Conservation (phyloP, 768 basidiomycete species). For the Kwoniella dejecticola region DNA sequence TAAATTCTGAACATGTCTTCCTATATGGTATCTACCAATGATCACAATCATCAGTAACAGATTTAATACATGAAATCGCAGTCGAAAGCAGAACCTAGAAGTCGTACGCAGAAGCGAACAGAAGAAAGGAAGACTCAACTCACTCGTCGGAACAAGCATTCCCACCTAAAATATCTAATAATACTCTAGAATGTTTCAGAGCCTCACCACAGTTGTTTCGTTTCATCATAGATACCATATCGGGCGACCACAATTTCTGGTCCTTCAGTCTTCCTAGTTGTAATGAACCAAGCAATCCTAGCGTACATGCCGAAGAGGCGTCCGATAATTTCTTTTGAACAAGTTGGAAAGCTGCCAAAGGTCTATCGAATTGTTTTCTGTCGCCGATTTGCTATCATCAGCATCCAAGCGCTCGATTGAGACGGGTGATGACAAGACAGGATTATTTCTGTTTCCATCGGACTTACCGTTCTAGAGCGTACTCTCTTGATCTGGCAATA, state of each 20-base stretch:
- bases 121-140: slow-evolving; percentile 46
- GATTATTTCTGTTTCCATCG: background rate
- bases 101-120: background rate
- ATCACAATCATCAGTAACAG: background rate
- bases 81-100: background rate
- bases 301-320: slow-evolving; percentile 79
- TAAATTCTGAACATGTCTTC: slow-evolving; percentile 89
- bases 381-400: background rate
- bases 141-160: slow-evolving; percentile 93
- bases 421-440: background rate
- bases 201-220: slow-evolving; percentile 96
- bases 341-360: slow-evolving; percentile 93
- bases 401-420: too few relatives aligned
- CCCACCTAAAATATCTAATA: slow-evolving; percentile 90
- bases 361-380: slow-evolving; percentile 78
- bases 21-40: slow-evolving; percentile 76
- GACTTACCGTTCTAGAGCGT: slow-evolving; percentile 74
- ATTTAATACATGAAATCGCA: background rate
- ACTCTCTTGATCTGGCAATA: slow-evolving; percentile 71
- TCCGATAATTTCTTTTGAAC: slow-evolving; percentile 96
- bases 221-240: slow-evolving; percentile 95
- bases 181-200: slow-evolving; percentile 72
- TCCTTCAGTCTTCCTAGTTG: slow-evolving; percentile 81
- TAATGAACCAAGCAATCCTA: slow-evolving; percentile 62
- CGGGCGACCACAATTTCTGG: slow-evolving; percentile 69